Base-by-base conservation (phyloP, 805 yeast species). In the Metschnikowia kunwiensis region DNA sequence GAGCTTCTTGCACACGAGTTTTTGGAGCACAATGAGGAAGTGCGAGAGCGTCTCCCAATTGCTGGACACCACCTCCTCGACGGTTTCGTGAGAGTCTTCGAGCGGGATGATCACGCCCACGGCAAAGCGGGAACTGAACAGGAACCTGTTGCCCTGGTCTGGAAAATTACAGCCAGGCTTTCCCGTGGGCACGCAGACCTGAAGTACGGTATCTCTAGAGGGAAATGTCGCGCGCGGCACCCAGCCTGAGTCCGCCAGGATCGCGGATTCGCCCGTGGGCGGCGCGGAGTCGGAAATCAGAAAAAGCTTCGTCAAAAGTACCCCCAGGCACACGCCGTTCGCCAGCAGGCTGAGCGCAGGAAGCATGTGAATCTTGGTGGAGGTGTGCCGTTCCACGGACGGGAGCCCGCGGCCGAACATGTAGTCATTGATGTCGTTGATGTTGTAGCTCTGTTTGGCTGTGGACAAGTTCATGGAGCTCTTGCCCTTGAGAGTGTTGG, bases 381-480 rank as follows among this genome's bases (percentile, higher is more conserved):
- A 54, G 15, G 65, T 53, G 13, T 61, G 59, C 12, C 61, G 54
- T 37, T 75, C 78, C 39, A 63, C 72, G 6, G 72, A 57, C 7
- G 77, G 75, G 21, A 76, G 57, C 0, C 81, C 80, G 34, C 74
- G 70, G 9, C 82, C 82, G 54, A 75, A 76, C 74, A 76, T 73
- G 45, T 66, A 72, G 38, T 71, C 72, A 18, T 72, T 65, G 14
- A 76, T 47, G 40, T 76, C 80, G 37, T 56, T 58, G 15, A 60
- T 44, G 12, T 69, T 61, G 43, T 75, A 78, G 36, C 63, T 60
- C 3, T 57, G 25, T 32, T 58, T 55, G 11, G 66, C 24, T 8
- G 27, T 24, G 10, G 52, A 24, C 15, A 11, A 9, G 24, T 21
- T 19, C 16, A 12, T 14, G 16, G 24, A 7, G 7, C 9, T 5